Conservation (phyloP, 2,329 filamentous ascomycete genomes). For the Cladophialophora psammophila region DNA sequence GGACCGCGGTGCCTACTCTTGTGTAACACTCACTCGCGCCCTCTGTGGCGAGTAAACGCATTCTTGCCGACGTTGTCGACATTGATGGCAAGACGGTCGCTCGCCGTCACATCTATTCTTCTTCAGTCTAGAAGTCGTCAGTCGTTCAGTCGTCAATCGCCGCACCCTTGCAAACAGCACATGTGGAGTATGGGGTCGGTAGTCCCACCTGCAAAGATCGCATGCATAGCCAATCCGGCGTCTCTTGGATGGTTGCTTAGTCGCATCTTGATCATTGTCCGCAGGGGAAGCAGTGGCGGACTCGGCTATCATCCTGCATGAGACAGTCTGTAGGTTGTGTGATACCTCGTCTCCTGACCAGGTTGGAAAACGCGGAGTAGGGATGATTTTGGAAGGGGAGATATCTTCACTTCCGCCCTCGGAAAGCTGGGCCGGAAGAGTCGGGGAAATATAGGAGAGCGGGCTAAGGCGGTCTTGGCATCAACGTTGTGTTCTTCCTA, state of each 20-base stretch:
- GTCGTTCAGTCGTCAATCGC: constrained; percentile 4
- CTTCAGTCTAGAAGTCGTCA: constrained; percentile 11
- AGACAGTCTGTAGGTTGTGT: background rate
- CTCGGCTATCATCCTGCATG: constrained; percentile 15
- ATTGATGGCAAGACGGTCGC: constrained; percentile 13
- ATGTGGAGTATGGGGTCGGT: constrained; percentile 7
- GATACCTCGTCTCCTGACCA: constrained; percentile 3
- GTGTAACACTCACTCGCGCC: constrained; percentile 9
- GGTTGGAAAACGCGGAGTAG: constrained; percentile 11
- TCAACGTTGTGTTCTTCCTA: background rate
- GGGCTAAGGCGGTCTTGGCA: background rate
- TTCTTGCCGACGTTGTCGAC: constrained; percentile 12
- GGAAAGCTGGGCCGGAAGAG: background rate
- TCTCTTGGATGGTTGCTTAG: constrained; percentile 9
- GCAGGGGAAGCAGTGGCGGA: constrained; percentile 4
- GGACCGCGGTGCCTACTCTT: background rate
- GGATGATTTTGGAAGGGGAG: constrained; percentile 3
- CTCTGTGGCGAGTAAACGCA: constrained; percentile 15
- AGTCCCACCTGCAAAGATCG: constrained; percentile 21
- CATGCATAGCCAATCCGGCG: constrained; percentile 12
- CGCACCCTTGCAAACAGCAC: background rate
- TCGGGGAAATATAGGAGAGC: background rate
- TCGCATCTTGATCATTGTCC: constrained; percentile 2
- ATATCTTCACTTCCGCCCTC: constrained; percentile 2
- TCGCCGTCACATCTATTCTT: constrained; percentile 21